Evolutionary conservation across 176 grass and related monocot genomes (phyloP).

Genomic region (Paspalum vaginatum): DNA sequence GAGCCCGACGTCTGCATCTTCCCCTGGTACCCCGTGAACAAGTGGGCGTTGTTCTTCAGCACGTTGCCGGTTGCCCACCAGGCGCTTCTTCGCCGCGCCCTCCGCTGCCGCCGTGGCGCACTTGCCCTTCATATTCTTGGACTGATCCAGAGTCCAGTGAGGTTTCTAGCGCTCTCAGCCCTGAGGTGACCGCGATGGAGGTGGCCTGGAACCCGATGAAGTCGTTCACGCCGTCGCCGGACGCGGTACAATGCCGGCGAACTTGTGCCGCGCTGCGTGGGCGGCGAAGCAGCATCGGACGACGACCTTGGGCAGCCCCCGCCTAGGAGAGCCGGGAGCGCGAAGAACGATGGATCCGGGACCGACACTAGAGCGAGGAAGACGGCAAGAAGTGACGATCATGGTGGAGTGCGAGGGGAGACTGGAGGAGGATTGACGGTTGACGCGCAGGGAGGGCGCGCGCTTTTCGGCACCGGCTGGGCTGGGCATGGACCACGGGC

Average conservation of each 20-base stretch:
- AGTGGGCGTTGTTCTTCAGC: conserved; percentile 44
- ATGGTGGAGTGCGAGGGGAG: too few relatives aligned
- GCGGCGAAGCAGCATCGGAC: too few relatives aligned
- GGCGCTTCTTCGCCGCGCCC: conserved; percentile 61
- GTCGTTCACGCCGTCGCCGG: conserved; percentile 66
- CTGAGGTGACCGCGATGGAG: conserved; percentile 12
- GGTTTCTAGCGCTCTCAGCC: conserved; percentile 54
- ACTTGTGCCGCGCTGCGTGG: conserved; percentile 66
- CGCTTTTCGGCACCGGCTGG: too few relatives aligned
- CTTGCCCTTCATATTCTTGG: conserved; percentile 48
- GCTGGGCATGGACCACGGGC: too few relatives aligned
- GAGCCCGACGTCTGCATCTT: conserved; percentile 84
- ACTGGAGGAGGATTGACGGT: too few relatives aligned
- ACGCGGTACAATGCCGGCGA: conserved; percentile 77
- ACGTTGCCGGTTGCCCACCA: conserved; percentile 60
- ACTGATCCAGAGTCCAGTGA: conserved; percentile 54
- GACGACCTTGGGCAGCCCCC: too few relatives aligned
- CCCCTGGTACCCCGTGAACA: conserved; percentile 74
- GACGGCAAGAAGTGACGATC: too few relatives aligned
- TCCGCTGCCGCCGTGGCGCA: conserved; percentile 47
- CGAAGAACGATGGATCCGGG: too few relatives aligned
- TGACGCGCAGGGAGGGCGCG: too few relatives aligned
- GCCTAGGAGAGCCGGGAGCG: too few relatives aligned
- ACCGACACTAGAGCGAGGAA: too few relatives aligned
- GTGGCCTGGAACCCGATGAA: conserved; percentile 80